Percentiles rank a stretch among this genome's conserved stretches.
Conservation (phyloP, 306 rosid species). For the Vachellia collinsii region DNA sequence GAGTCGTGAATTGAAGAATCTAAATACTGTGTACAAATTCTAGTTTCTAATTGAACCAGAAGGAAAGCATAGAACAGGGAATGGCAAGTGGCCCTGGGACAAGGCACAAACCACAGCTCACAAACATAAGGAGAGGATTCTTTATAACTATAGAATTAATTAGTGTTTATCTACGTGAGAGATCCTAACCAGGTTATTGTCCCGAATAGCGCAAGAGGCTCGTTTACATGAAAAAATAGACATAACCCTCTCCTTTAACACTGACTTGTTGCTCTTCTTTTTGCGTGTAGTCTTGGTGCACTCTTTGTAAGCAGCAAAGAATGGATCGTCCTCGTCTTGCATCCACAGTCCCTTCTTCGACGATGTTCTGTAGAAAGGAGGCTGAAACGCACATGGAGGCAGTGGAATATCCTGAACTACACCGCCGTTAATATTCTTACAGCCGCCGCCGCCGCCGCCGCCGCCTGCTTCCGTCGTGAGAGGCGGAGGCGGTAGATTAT, state of each 20-base stretch:
- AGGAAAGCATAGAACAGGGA: background rate
- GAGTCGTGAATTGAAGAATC: background rate
- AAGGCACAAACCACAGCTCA: background rate
- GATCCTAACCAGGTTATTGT: constrained; percentile 47
- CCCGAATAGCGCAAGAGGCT: constrained; percentile 39
- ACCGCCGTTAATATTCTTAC: too few relatives aligned
- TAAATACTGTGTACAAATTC: background rate
- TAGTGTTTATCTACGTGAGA: constrained; percentile 20
- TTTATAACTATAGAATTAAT: background rate
- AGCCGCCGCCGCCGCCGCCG: background rate
- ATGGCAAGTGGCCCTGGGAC: background rate
- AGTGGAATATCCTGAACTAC: constrained; percentile 56
- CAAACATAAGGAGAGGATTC: background rate
- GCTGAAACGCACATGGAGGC: constrained; percentile 72
- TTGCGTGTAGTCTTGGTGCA: constrained; percentile 46
- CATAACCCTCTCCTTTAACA: constrained; percentile 29
- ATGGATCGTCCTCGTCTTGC: constrained; percentile 51
- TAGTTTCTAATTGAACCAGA: background rate
- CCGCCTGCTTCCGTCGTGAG: constrained; percentile 28
- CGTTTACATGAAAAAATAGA: constrained; percentile 45
- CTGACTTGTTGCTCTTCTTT: background rate
- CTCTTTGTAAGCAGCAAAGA: constrained; percentile 56
- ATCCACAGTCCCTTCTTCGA: constrained; percentile 44
- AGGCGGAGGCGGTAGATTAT: constrained; percentile 68
- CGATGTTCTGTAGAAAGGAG: constrained; percentile 46